These are phyloP conservation scores for Arachis monticola DNA, from an alignment of 331 rosid genomes.

Conservation along the genomic window DNA sequence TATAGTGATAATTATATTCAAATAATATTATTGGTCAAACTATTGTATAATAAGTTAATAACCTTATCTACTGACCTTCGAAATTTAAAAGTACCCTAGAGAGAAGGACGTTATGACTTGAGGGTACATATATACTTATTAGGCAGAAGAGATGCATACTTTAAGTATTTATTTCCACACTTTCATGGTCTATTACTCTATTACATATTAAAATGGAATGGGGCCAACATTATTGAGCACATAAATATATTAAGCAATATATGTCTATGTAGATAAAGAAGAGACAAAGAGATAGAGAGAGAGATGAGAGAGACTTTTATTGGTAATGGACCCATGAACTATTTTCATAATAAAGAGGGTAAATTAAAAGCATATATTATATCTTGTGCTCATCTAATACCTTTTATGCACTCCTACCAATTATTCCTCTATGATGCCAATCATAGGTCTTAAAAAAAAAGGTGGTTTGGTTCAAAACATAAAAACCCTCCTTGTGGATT, in stretches of 20 bases:
- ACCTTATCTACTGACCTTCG: neutral
- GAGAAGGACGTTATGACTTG: slow-evolving; percentile 11
- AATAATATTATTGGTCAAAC: no score
- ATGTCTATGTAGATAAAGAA: slow-evolving; percentile 10
- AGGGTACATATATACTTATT: neutral
- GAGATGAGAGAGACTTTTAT: slow-evolving; percentile 44
- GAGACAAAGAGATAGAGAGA: slow-evolving; percentile 32
- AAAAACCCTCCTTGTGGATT: slow-evolving; percentile 46
- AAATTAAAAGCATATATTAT: slow-evolving; percentile 38
- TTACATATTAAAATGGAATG: slow-evolving; percentile 1
- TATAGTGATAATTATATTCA: no score
- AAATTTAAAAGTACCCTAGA: slow-evolving; percentile 24
- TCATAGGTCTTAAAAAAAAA: slow-evolving; percentile 54
- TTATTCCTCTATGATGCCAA: slow-evolving; percentile 65
- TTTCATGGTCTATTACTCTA: slow-evolving; percentile 32
- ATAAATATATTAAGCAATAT: slow-evolving; percentile 18
- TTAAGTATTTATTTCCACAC: slow-evolving; percentile 23
- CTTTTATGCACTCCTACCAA: slow-evolving; percentile 65
- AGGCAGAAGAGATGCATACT: slow-evolving; percentile 1
- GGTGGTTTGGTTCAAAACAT: slow-evolving; percentile 46
- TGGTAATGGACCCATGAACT: slow-evolving; percentile 52
- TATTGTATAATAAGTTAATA: no score
- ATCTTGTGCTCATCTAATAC: slow-evolving; percentile 53
- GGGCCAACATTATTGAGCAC: slow-evolving; percentile 54
- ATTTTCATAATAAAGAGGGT: slow-evolving; percentile 34